Evolutionary conservation across 768 basidiomycete genomes (phyloP).

Genomic region (Cystofilobasidium bisporidii): DNA sequence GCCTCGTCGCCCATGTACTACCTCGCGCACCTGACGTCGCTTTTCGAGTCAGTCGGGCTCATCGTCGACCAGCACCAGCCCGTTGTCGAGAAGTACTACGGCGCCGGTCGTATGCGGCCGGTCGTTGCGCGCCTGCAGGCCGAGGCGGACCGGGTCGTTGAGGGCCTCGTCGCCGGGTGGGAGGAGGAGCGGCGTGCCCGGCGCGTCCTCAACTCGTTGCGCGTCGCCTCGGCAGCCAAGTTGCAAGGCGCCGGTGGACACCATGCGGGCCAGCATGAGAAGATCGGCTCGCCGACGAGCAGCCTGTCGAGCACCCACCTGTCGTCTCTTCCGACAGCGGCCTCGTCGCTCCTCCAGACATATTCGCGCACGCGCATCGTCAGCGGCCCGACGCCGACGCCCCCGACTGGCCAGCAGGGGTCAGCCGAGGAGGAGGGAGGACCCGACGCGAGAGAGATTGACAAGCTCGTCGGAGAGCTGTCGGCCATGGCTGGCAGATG

Average conservation of each 20-base stretch:
- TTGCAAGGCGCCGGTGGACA: too few species aligned
- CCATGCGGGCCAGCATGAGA: too few species aligned
- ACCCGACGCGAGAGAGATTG: constrained; percentile 80
- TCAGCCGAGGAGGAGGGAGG: constrained; percentile 43
- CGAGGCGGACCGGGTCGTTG: constrained; percentile 78
- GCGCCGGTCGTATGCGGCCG: constrained; percentile 68
- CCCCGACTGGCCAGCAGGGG: constrained; percentile 9
- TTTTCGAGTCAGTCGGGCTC: constrained; percentile 90
- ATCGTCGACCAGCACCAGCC: constrained; percentile 97
- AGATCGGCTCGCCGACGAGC: neutral
- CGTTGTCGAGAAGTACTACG: constrained; percentile 97
- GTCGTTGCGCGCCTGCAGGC: constrained; percentile 64
- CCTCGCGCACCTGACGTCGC: constrained; percentile 73
- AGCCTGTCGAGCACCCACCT: constrained; percentile 18
- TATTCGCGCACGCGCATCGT: constrained; percentile 13
- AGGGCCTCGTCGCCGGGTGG: constrained; percentile 69
- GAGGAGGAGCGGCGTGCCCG: constrained; percentile 78
- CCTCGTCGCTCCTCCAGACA: constrained; percentile 18
- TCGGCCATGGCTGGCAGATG: constrained; percentile 85
- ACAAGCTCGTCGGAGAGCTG: constrained; percentile 76
- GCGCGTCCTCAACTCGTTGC: constrained; percentile 49
- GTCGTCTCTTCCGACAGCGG: constrained; percentile 19
- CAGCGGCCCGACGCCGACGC: constrained; percentile 8
- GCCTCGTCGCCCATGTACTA: constrained; percentile 90
- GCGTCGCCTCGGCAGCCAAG: neutral